Base-by-base conservation (phyloP, 805 yeast species). In the Sungouiozyma ichnusensis region DNA sequence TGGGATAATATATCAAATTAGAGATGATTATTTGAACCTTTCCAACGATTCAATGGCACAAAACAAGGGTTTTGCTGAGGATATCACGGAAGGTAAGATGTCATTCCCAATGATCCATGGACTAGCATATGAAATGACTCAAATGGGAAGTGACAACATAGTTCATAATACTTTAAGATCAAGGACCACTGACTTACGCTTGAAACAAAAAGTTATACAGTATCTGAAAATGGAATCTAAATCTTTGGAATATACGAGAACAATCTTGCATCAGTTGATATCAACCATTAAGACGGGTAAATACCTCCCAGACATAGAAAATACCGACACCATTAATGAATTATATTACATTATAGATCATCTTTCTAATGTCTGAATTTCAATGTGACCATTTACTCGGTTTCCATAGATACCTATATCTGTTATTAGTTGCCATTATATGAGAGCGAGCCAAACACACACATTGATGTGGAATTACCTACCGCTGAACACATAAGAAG, bases 41-140 rank as follows among this genome's bases (percentile, higher is more conserved):
- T 69, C 71, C 19, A 68, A 66, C 18, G 62, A 63, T 9, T 46
- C 52, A 16, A 60, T 58, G 63, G 68, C 76, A 44, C 63, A 65
- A n/a, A 77, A 76, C 55, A 83, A 85, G 69, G 95, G 94, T 2
- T 73, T 73, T 48, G 77, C 85, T 41, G 96, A 88, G 52, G 97
- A 88, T 55, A 71, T 88, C 24, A 76, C 86, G 0, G 96, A 88
- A 58, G 96, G 96, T 0, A 88, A 87, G 60, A 75, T 82, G 45
- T 85, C 95, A 0, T 82, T 85, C 48, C 96, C 96, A 0, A 77
- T 88, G 2, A 72, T 88, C 15, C 92, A 85, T 58, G 71, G 79
- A 3, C 60, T 81, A 2, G 53, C 65, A 16, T 51, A 55, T 31
- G 54, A 48, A 34, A 39, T 34, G 31, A 39, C 32, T 11, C 16